Percentiles rank a stretch among this genome's conserved stretches.
phyloP scores from a whole-genome alignment of 2,329 filamentous ascomycete genomes.

The Botrytis fragariae region DNA sequence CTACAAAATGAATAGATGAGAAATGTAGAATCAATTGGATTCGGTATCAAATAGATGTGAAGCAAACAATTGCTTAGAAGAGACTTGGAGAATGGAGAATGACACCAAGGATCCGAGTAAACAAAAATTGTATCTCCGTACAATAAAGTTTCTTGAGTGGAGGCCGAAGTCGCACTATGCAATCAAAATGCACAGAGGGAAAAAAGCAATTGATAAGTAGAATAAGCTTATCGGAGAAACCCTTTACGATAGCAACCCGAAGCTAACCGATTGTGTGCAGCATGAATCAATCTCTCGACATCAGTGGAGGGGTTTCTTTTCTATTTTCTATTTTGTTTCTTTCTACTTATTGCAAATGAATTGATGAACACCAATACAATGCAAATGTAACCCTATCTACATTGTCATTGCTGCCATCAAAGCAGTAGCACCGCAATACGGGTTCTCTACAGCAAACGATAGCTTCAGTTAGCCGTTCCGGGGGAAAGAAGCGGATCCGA shows the following conservation, averaged over 20 bases:
- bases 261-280: constrained; percentile 2
- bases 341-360: neutral
- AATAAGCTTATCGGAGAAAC: constrained; percentile 9
- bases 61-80: neutral
- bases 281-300: neutral
- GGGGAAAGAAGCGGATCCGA: constrained; percentile 14
- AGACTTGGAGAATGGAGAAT: neutral
- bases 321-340: neutral
- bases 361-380: neutral
- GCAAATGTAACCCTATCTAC: neutral
- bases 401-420: neutral
- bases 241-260: neutral
- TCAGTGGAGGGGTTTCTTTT: neutral
- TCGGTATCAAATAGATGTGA: neutral
- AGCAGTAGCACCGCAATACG: neutral
- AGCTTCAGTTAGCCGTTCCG: neutral
- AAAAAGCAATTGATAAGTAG: neutral
- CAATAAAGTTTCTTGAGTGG: neutral
- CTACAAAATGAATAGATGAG: neutral
- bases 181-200: neutral
- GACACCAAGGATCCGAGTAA: neutral
- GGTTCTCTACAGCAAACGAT: neutral
- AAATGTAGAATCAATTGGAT: neutral
- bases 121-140: constrained; percentile 2
- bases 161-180: neutral